Conservation (phyloP, 208 protist genomes). For the Wallacemonas sp. region DNA sequence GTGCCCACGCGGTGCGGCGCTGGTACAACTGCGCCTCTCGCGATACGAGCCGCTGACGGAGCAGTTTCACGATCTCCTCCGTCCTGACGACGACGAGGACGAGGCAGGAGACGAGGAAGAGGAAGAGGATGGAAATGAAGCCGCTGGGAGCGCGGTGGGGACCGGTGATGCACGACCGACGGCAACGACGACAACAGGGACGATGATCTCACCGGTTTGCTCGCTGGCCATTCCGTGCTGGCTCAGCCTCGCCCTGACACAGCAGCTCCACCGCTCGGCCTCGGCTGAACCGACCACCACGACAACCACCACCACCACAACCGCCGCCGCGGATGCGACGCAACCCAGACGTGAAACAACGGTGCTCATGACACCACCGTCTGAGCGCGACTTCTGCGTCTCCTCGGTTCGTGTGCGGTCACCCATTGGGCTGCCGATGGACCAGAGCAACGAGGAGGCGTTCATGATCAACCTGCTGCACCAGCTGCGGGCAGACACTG, state of each 20-base stretch:
- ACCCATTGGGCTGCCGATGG: slow-evolving; percentile 6
- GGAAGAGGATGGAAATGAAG: no score
- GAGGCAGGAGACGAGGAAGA: no score
- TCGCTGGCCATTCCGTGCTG: slow-evolving; percentile 10
- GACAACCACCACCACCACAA: background rate
- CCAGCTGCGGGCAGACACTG: slow-evolving; percentile 1
- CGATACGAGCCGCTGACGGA: slow-evolving; percentile 8
- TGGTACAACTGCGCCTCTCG: slow-evolving; percentile 11
- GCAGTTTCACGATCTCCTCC: slow-evolving; percentile 12
- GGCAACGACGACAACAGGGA: background rate
- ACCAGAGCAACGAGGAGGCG: slow-evolving; percentile 14
- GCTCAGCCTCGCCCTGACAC: slow-evolving; percentile 8
- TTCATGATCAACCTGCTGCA: slow-evolving; percentile 7
- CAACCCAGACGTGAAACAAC: no score
- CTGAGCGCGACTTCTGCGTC: slow-evolving; percentile 1
- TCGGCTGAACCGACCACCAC: background rate
- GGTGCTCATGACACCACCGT: background rate
- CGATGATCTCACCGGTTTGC: slow-evolving; percentile 1
- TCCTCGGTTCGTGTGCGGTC: slow-evolving; percentile 10
- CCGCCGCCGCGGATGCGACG: no score
- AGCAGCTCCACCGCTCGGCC: slow-evolving; percentile 3
- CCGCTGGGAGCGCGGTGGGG: no score
- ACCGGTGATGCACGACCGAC: no score
- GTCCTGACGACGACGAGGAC: no score
- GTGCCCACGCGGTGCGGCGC: slow-evolving; percentile 9